phyloP scores from a whole-genome alignment of 192 early-diverging fungal species.

The Coemansia sp. region DNA sequence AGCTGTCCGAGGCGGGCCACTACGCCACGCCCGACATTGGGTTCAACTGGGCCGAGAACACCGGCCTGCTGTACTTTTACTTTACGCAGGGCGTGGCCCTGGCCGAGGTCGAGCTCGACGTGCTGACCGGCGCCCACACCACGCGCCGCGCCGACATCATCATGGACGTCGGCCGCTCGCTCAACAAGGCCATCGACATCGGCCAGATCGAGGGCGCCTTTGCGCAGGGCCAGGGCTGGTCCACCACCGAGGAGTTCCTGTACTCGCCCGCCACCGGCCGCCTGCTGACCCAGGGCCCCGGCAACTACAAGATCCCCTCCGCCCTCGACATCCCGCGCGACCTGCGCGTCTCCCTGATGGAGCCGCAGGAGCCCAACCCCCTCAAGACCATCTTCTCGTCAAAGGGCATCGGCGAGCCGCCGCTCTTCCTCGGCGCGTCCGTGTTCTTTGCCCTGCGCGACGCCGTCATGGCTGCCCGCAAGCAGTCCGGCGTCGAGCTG shows the following conservation, averaged over 20 bases:
- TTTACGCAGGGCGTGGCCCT: slow-evolving; percentile 81
- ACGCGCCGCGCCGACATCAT: slow-evolving; percentile 70
- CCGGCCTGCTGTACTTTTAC: slow-evolving; percentile 74
- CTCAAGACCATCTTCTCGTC: slow-evolving; percentile 75
- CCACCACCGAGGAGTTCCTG: slow-evolving; percentile 79
- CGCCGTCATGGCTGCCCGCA: slow-evolving; percentile 71
- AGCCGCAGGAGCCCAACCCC: slow-evolving; percentile 50
- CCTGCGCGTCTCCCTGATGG: slow-evolving; percentile 69
- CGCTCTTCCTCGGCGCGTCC: slow-evolving; percentile 76
- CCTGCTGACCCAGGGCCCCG: slow-evolving; percentile 80
- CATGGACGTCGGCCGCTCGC: slow-evolving; percentile 83
- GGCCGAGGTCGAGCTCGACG: slow-evolving; percentile 84
- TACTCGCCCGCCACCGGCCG: slow-evolving; percentile 67
- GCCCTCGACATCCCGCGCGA: slow-evolving; percentile 81
- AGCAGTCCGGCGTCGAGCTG: slow-evolving; percentile 18
- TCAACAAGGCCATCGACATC: slow-evolving; percentile 86
- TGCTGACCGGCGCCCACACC: slow-evolving; percentile 77
- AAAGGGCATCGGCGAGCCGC: slow-evolving; percentile 88
- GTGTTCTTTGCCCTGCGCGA: slow-evolving; percentile 80
- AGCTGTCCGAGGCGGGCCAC: slow-evolving; percentile 80
- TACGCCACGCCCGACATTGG: slow-evolving; percentile 79
- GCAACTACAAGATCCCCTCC: slow-evolving; percentile 85
- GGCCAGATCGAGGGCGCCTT: slow-evolving; percentile 92
- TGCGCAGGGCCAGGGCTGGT: slow-evolving; percentile 82
- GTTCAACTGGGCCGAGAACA: slow-evolving; percentile 69